Evolutionary conservation across 2,329 filamentous ascomycete species (phyloP), one percentile per base, ranked within the genome.

Genomic region (Arthrobotrys sinensis): DNA sequence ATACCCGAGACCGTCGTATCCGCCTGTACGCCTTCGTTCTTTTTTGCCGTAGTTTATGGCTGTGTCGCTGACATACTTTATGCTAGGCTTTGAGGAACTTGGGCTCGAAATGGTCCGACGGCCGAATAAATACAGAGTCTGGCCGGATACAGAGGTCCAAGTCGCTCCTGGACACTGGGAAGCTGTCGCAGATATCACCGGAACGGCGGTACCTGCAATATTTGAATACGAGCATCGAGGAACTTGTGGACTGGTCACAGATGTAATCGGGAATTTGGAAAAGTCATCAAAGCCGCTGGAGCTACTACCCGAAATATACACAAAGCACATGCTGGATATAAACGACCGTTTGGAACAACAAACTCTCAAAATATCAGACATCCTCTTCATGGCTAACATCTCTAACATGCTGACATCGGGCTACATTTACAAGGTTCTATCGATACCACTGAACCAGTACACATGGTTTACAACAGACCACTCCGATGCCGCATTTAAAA

Each of bases 381-480:
- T 80, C n/a, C 62, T 80, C 0, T 80, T 80, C 34, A 73, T 77
- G 19, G 78, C 73, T 10, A 80, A 80, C 38, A 36, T 80, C 28
- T 73, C 60, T 4, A 60, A 66, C n/a, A 77, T 75, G 53, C 40
- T 79, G 6, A 40, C 40, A n/a, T 53, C 45, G 0, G 66, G 66
- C n/a, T 77, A 76, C 12, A 63, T 80, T 4, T 65, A 65, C 40
- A 80, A 80, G 45, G 64, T 80, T 36, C 55, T 80, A 24, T 63
- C 63, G 2, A 79, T 80, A 45, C 80, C 80, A 6, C 34, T 76
- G 8, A 66, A 80, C 36, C 52, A 60, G 36, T 80, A 80, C 36
- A 60, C 40, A 11, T 80, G 80, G 80, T 63, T 77, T 19, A 80
- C 63, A 14, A 7, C 7, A 3, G 57, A 64, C 3, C 57, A 78